Conservation (phyloP, 257 asterid species). For the Nicotiana noctiflora region DNA sequence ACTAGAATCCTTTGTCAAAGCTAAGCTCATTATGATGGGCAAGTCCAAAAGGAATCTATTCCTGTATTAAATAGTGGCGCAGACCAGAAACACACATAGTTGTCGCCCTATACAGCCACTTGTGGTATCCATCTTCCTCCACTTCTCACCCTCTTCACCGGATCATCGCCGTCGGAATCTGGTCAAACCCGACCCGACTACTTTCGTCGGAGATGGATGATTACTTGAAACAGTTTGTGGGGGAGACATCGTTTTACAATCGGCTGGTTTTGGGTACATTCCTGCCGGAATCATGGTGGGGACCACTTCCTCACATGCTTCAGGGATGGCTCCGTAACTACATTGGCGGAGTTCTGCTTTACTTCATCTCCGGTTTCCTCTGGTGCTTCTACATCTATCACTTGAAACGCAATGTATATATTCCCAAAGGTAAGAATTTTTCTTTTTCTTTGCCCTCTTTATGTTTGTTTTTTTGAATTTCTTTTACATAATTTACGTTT, state of each 20-base stretch:
- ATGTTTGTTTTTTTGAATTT: not conserved
- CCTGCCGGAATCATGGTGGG: conserved; percentile 58
- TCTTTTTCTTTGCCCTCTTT: not conserved
- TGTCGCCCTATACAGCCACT: not conserved
- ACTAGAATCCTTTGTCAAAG: too few relatives aligned
- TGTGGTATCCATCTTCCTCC: not conserved
- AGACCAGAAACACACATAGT: too few relatives aligned
- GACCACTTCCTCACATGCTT: conserved; percentile 56
- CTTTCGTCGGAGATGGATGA: conserved; percentile 16
- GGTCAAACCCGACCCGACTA: not conserved
- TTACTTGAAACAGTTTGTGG: conserved; percentile 50
- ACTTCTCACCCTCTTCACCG: not conserved
- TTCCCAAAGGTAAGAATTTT: conserved; percentile 58
- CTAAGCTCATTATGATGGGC: not conserved
- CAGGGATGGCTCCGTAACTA: conserved; percentile 83
- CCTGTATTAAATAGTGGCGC: not conserved
- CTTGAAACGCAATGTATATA: conserved; percentile 61
- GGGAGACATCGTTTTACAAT: conserved; percentile 80
- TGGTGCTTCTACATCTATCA: conserved; percentile 83
- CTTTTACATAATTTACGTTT: not conserved
- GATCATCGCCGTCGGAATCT: not conserved
- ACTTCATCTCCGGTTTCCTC: conserved; percentile 57
- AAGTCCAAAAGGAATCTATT: not conserved
- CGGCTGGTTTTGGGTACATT: conserved; percentile 54
- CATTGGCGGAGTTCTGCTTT: conserved; percentile 68